A percentile compares a stretch with the other conserved stretches of the same genome.
These are phyloP conservation scores for Podaxis carcinomalis DNA, from an alignment of 768 basidiomycete species.

Conservation along the genomic window DNA sequence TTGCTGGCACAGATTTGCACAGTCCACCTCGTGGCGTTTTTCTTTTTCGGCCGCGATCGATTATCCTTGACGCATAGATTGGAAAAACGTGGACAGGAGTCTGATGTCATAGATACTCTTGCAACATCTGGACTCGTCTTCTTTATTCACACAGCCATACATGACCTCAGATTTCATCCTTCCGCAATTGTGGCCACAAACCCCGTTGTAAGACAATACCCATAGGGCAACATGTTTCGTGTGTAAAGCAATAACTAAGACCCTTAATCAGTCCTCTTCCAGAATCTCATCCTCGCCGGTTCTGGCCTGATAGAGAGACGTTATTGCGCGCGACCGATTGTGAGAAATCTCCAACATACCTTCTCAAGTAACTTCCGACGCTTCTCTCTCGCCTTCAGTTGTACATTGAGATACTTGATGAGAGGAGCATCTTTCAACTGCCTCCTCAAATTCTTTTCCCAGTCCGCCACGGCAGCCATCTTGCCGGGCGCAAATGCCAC, in stretches of 20 bases:
- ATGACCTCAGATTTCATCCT: neutral
- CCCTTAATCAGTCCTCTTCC: constrained; percentile 33
- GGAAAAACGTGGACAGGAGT: neutral
- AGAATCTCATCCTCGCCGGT: constrained; percentile 69
- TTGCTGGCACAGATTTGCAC: neutral
- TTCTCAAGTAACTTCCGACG: constrained; percentile 68
- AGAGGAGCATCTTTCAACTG: constrained; percentile 72
- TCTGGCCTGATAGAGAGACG: constrained; percentile 46
- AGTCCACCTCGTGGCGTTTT: neutral
- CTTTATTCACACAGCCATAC: neutral
- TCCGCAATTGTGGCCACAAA: neutral
- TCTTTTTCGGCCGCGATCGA: neutral
- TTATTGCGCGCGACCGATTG: neutral
- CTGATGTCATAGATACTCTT: neutral
- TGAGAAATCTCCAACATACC: constrained; percentile 33
- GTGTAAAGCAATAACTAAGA: neutral
- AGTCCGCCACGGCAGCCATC: constrained; percentile 62
- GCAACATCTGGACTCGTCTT: neutral
- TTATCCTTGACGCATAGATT: neutral
- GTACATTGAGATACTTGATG: constrained; percentile 75
- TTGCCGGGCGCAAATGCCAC: constrained; percentile 76
- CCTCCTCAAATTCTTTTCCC: constrained; percentile 58
- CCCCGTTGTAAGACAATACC: neutral
- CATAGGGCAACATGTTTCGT: neutral
- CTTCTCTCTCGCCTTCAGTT: constrained; percentile 77